Evolutionary conservation across 352 stramenopile genomes (phyloP).

Genomic region (Phytophthora hibernalis): DNA sequence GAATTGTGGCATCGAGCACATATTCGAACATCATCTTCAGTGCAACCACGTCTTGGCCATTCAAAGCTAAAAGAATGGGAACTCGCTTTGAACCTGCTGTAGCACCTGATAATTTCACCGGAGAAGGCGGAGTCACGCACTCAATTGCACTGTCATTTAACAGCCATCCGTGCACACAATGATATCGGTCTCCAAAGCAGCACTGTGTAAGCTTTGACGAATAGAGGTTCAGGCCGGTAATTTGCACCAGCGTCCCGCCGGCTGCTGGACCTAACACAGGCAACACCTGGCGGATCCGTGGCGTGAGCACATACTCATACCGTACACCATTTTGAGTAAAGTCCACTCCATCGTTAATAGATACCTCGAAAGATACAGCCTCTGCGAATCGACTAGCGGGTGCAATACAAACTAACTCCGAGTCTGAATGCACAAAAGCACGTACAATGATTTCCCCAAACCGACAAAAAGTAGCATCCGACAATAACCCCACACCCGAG

Average conservation of each 20-base stretch:
- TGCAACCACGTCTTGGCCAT: conserved; percentile 72
- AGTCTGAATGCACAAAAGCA: conserved; percentile 48
- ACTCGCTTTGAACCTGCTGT: conserved; percentile 36
- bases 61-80: conserved; percentile 73
- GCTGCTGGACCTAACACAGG: conserved; percentile 50
- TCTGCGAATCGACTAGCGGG: conserved; percentile 45
- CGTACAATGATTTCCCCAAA: conserved; percentile 50
- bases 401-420: conserved; percentile 50
- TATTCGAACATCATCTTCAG: conserved; percentile 70
- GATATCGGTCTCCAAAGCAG: conserved; percentile 61
- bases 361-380: conserved; percentile 67
- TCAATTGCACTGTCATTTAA: conserved; percentile 37
- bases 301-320: conserved; percentile 66
- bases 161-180: conserved; percentile 52
- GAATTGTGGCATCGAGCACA: conserved; percentile 48
- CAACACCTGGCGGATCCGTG: conserved; percentile 56
- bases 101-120: conserved; percentile 22
- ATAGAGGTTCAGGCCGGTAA: conserved; percentile 66
- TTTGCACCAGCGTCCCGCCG: conserved; percentile 64
- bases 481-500: conserved; percentile 46
- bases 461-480: conserved; percentile 50
- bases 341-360: conserved; percentile 90
- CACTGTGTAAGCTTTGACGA: conserved; percentile 61
- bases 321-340: conserved; percentile 75
- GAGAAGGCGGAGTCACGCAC: conserved; percentile 46